Evolutionary conservation across 345 rosid species (phyloP).

Genomic region (Zanthoxylum bungeanum): DNA sequence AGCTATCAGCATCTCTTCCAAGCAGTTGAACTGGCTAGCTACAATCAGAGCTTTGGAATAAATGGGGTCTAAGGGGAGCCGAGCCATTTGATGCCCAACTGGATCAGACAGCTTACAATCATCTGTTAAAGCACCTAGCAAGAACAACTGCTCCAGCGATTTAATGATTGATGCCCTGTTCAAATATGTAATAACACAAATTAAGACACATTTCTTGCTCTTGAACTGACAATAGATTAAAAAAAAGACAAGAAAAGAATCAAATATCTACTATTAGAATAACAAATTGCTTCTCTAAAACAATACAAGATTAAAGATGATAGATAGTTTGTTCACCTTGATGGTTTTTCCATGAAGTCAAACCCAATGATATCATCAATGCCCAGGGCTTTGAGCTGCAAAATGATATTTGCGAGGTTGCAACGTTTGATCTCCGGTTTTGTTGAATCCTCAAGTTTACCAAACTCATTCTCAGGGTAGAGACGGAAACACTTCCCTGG

Average conservation of each 20-base stretch:
- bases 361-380: slow-evolving; percentile 87
- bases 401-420: slow-evolving; percentile 85
- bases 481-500: slow-evolving; percentile 96
- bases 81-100: slow-evolving; percentile 84
- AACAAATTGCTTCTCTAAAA: neutral
- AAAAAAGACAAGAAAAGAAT: neutral
- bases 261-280: neutral
- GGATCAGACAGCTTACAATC: slow-evolving; percentile 83
- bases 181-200: slow-evolving; percentile 20
- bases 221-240: neutral
- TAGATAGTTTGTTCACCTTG: slow-evolving; percentile 43
- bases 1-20: slow-evolving; percentile 89
- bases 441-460: slow-evolving; percentile 84
- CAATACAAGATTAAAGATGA: neutral
- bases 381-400: slow-evolving; percentile 90
- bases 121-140: slow-evolving; percentile 87
- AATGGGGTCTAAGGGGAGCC: slow-evolving; percentile 84
- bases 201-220: neutral
- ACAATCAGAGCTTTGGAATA: slow-evolving; percentile 83
- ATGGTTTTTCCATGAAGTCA: slow-evolving; percentile 89
- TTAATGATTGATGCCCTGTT: slow-evolving; percentile 72
- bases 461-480: slow-evolving; percentile 85
- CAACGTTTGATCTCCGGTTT: slow-evolving; percentile 91
- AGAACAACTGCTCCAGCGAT: slow-evolving; percentile 72
- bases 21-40: slow-evolving; percentile 79